A percentile compares a stretch with the other conserved stretches of the same genome.
Evolutionary conservation across 768 basidiomycete genomes (phyloP).

Genomic region (Kwoniella sp.): DNA sequence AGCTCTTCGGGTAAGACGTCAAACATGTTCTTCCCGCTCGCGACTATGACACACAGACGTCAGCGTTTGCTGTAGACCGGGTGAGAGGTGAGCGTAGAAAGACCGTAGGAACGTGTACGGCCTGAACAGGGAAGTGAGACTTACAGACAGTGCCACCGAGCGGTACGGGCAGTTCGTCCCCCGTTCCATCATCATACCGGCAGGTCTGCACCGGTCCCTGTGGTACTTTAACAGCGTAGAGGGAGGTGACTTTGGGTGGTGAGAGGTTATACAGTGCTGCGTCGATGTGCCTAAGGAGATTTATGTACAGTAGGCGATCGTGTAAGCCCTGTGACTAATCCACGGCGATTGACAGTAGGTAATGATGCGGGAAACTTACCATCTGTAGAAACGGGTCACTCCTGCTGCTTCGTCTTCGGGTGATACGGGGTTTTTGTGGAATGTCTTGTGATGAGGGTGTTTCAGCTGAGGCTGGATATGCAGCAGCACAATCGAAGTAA

Average conservation of each 20-base stretch:
- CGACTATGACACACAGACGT: conserved; percentile 50
- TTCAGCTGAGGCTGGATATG: conserved; percentile 65
- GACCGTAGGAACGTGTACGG: too few relatives aligned
- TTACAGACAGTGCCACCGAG: conserved; percentile 84
- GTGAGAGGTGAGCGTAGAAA: too few relatives aligned
- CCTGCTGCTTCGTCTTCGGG: conserved; percentile 74
- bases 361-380: too few relatives aligned
- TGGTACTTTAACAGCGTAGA: conserved; percentile 77
- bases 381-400: conserved; percentile 84
- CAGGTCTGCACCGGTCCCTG: conserved; percentile 66
- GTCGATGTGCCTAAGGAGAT: conserved; percentile 83
- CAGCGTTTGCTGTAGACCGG: too few relatives aligned
- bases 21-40: conserved; percentile 77
- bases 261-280: conserved; percentile 59
- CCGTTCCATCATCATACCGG: conserved; percentile 83
- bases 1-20: conserved; percentile 69
- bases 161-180: conserved; percentile 77
- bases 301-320: too few relatives aligned
- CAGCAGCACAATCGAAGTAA: neutral
- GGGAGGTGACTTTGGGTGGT: conserved; percentile 75
- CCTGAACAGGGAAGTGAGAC: conserved; percentile 37
- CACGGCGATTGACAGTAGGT: too few relatives aligned
- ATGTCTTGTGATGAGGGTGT: conserved; percentile 81
- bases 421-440: conserved; percentile 78
- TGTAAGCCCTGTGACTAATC: too few relatives aligned